phyloP scores from a whole-genome alignment of 2,329 filamentous ascomycete species.

The Fragosphaeria purpurea region DNA sequence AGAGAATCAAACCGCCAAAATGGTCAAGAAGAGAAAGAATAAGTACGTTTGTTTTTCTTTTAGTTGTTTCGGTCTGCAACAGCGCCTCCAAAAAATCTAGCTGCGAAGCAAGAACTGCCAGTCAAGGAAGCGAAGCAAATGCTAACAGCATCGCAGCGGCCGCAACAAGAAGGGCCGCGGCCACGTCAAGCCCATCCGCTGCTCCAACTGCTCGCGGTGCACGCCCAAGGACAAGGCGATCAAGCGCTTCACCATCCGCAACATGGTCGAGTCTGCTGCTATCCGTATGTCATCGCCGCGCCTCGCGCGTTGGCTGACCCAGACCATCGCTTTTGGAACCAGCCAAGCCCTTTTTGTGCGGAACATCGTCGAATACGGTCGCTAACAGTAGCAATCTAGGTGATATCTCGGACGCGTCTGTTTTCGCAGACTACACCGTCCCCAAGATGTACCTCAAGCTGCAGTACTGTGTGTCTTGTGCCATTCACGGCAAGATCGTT shows the following conservation, averaged over 20 bases:
- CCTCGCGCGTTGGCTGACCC: not conserved
- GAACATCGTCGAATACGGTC: not conserved
- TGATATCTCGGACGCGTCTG: conserved; percentile 99
- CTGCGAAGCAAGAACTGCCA: no score
- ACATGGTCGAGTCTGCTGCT: conserved; percentile 99
- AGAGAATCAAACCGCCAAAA: conserved; percentile 13
- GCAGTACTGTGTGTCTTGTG: conserved; percentile 99
- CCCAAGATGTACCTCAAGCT: conserved; percentile 99
- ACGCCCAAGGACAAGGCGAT: conserved; percentile 99
- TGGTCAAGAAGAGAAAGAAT: conserved; percentile 27
- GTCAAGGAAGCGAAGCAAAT: not conserved
- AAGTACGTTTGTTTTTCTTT: conserved; percentile 35
- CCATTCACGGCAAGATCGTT: conserved; percentile 99
- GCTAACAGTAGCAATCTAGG: conserved; percentile 44
- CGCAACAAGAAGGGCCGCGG: conserved; percentile 99
- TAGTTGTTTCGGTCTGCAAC: not conserved
- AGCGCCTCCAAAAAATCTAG: no score
- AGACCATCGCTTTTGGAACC: no score
- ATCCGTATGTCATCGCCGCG: conserved; percentile 71
- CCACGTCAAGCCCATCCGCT: conserved; percentile 97
- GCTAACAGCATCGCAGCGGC: conserved; percentile 50
- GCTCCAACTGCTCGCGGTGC: conserved; percentile 67
- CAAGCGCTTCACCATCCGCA: conserved; percentile 99
- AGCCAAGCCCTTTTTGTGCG: not conserved
- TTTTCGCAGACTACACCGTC: conserved; percentile 98